Evolutionary conservation across 1,139 yeast genomes (phyloP).

Genomic region (Sugiyamaella novakii): DNA sequence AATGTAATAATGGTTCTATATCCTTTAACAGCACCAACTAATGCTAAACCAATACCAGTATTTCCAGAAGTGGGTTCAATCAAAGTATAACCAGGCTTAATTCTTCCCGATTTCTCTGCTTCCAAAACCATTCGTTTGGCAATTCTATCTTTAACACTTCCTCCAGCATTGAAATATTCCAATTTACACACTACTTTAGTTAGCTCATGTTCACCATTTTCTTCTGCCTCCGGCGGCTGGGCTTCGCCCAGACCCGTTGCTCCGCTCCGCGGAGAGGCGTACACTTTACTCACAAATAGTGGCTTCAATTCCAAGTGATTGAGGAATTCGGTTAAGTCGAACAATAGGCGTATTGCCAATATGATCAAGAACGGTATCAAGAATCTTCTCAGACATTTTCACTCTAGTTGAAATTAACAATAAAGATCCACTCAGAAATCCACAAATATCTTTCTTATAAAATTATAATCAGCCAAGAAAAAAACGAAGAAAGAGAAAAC

Average conservation of each 20-base stretch:
- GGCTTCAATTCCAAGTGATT: conserved; percentile 73
- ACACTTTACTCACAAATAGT: conserved; percentile 34
- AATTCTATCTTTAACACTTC: conserved; percentile 68
- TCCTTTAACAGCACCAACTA: conserved; percentile 84
- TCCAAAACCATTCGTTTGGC: conserved; percentile 70
- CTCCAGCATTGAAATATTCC: conserved; percentile 70
- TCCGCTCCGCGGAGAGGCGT: neutral
- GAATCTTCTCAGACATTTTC: conserved; percentile 20
- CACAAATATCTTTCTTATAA: too few relatives aligned
- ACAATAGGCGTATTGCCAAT: conserved; percentile 87
- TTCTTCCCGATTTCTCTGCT: conserved; percentile 76
- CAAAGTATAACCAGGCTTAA: conserved; percentile 82
- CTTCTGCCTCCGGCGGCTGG: conserved; percentile 12
- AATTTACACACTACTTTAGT: conserved; percentile 51
- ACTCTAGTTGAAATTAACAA: too few relatives aligned
- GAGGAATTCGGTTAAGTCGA: conserved; percentile 73
- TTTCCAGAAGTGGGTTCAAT: conserved; percentile 87
- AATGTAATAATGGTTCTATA: conserved; percentile 85
- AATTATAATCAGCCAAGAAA: too few relatives aligned
- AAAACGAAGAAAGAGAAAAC: neutral
- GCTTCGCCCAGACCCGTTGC: conserved; percentile 9
- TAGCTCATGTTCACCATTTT: conserved; percentile 29
- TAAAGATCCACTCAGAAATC: neutral
- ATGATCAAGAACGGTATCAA: conserved; percentile 52
- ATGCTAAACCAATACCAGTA: conserved; percentile 81